Evolutionary conservation across 441 rosid genomes (phyloP).

Genomic region (Kokia cookei): DNA sequence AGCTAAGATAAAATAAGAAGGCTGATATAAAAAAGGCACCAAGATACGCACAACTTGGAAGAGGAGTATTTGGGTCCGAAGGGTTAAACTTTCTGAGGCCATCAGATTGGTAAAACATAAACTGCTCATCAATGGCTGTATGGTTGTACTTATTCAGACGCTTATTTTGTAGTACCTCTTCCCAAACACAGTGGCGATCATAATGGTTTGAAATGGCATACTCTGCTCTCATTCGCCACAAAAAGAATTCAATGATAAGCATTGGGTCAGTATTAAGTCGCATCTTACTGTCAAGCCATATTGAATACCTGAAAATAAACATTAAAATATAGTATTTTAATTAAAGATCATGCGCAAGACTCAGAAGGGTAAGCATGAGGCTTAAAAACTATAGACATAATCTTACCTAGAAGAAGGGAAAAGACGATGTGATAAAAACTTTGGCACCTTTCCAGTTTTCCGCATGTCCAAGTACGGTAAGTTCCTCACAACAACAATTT

Average conservation of each 20-base stretch:
- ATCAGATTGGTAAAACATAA: constrained; percentile 57
- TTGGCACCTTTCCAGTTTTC: constrained; percentile 69
- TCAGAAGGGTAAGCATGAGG: constrained; percentile 3
- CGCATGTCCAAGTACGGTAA: constrained; percentile 57
- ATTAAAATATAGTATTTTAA: neutral
- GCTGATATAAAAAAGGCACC: neutral
- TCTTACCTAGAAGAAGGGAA: constrained; percentile 85
- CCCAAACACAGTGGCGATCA: constrained; percentile 96
- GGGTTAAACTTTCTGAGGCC: constrained; percentile 73
- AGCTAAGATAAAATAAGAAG: constrained; percentile 6
- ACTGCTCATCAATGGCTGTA: constrained; percentile 72
- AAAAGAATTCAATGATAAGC: constrained; percentile 69
- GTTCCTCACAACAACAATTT: constrained; percentile 47
- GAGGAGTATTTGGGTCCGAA: constrained; percentile 48
- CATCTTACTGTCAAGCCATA: constrained; percentile 93
- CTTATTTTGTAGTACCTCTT: constrained; percentile 83
- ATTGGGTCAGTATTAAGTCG: constrained; percentile 79
- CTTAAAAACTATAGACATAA: constrained; percentile 20
- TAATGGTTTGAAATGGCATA: constrained; percentile 95
- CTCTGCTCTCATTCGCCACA: constrained; percentile 78
- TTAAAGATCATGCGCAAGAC: neutral
- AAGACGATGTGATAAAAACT: constrained; percentile 79
- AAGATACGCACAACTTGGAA: constrained; percentile 72
- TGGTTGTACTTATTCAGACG: constrained; percentile 71
- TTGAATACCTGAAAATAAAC: constrained; percentile 59